Evolutionary conservation across 768 basidiomycete genomes (phyloP).

Genomic region (Podaxis pistillaris): DNA sequence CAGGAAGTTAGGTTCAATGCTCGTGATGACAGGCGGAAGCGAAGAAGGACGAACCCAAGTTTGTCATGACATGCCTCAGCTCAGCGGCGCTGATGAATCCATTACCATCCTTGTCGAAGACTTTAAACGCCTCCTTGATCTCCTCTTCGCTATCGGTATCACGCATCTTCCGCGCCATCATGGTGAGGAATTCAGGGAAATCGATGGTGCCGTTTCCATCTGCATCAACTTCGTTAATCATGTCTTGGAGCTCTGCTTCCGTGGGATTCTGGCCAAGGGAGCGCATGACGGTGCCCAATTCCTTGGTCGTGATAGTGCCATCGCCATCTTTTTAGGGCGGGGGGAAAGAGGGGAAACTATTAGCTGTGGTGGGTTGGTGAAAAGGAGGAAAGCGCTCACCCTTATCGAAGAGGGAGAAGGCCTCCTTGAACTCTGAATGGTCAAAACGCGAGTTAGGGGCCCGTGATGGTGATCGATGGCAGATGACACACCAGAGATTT

Average conservation of each 20-base stretch:
- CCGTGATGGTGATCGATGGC: not conserved
- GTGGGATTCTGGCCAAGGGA: slow-evolving; percentile 44
- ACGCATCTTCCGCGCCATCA: slow-evolving; percentile 38
- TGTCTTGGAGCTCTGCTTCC: slow-evolving; percentile 41
- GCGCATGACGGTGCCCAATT: slow-evolving; percentile 47
- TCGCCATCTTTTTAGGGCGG: slow-evolving; percentile 35
- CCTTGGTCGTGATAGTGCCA: slow-evolving; percentile 44
- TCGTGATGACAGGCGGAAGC: not conserved
- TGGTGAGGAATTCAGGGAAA: slow-evolving; percentile 42
- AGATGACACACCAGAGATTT: slow-evolving; percentile 74
- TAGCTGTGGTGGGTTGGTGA: slow-evolving; percentile 9
- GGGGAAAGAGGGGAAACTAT: not conserved
- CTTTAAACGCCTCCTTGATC: slow-evolving; percentile 41
- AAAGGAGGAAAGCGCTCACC: slow-evolving; percentile 46
- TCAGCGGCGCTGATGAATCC: slow-evolving; percentile 90
- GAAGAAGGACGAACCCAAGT: slow-evolving; percentile 60
- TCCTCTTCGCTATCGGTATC: slow-evolving; percentile 34
- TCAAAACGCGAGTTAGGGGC: slow-evolving; percentile 9
- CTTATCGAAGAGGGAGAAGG: slow-evolving; percentile 97
- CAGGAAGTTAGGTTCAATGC: not conserved
- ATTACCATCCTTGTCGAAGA: slow-evolving; percentile 96
- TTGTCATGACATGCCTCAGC: slow-evolving; percentile 91
- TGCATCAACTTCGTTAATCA: slow-evolving; percentile 44
- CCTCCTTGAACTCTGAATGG: slow-evolving; percentile 91
- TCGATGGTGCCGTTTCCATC: slow-evolving; percentile 45